These are phyloP conservation scores for Phytomonas sp. DNA, from an alignment of 208 protist species.

Conservation along the genomic window DNA sequence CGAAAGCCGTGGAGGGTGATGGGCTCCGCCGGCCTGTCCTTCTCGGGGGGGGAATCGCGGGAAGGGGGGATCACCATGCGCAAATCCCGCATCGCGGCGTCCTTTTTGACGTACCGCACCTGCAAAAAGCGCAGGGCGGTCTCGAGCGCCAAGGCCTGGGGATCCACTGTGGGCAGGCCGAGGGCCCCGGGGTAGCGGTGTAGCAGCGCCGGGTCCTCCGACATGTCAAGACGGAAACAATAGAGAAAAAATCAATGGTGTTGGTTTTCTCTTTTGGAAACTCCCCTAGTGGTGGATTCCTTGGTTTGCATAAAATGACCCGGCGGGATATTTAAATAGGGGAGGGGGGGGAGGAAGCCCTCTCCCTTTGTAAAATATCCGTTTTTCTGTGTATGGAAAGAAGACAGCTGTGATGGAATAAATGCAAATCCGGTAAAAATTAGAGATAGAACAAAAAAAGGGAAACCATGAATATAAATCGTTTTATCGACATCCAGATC, in stretches of 20 bases:
- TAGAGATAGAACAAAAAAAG: conserved; percentile 17
- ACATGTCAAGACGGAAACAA: conserved; percentile 6
- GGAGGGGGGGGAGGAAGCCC: not conserved
- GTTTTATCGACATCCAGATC: not conserved
- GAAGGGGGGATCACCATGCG: conserved; percentile 19
- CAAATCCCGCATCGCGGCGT: conserved; percentile 23
- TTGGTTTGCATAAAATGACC: not conserved
- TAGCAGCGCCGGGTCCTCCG: conserved; percentile 13
- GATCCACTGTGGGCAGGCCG: conserved; percentile 60
- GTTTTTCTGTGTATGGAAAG: conserved; percentile 4
- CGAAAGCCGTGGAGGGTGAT: conserved; percentile 20
- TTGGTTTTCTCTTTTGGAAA: not conserved
- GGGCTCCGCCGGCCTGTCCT: conserved; percentile 2
- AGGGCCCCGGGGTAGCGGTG: conserved; percentile 28
- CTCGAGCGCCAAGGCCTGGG: conserved; percentile 56
- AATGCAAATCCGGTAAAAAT: conserved; percentile 3
- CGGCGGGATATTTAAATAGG: not conserved
- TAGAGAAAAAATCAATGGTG: not conserved
- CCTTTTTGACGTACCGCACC: conserved; percentile 29
- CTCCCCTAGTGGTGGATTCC: not conserved
- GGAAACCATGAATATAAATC: not conserved
- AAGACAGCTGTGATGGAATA: conserved; percentile 2
- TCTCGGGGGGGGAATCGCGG: not conserved
- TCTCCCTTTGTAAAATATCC: not conserved
- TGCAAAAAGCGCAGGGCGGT: conserved; percentile 49